Percentiles rank a stretch among this genome's conserved stretches.
Evolutionary conservation across 805 yeast genomes (phyloP).

Genomic region (Candida michaelii): DNA sequence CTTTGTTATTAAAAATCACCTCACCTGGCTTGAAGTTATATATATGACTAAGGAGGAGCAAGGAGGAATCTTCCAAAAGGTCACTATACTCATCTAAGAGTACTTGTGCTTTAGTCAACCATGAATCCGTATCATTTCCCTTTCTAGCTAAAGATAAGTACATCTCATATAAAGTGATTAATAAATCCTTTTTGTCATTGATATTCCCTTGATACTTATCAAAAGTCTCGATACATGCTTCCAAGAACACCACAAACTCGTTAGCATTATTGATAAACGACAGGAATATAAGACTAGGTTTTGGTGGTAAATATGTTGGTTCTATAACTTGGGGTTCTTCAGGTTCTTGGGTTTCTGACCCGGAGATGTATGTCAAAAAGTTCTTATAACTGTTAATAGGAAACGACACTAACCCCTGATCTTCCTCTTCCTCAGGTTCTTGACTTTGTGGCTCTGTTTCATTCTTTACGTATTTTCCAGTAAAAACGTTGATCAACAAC

Average conservation of each 20-base stretch:
- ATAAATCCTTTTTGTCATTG: slow-evolving; percentile 69
- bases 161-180: slow-evolving; percentile 79
- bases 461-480: slow-evolving; percentile 70
- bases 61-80: slow-evolving; percentile 53
- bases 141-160: slow-evolving; percentile 59
- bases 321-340: slow-evolving; percentile 13
- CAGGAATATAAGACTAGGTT: slow-evolving; percentile 82
- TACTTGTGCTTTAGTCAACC: slow-evolving; percentile 65
- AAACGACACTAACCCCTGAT: slow-evolving; percentile 17
- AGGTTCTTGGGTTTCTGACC: slow-evolving; percentile 17
- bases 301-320: slow-evolving; percentile 88
- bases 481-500: slow-evolving; percentile 79
- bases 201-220: slow-evolving; percentile 70
- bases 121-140: slow-evolving; percentile 34
- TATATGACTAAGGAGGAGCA: slow-evolving; percentile 57
- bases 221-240: slow-evolving; percentile 82
- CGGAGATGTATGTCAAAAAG: slow-evolving; percentile 29
- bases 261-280: slow-evolving; percentile 83
- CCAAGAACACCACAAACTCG: slow-evolving; percentile 88
- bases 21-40: slow-evolving; percentile 55
- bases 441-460: not conserved
- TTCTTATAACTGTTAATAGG: slow-evolving; percentile 33
- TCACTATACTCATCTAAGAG: slow-evolving; percentile 50
- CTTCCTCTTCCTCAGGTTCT: not conserved
- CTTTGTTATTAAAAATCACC: slow-evolving; percentile 36